Base-by-base conservation (phyloP, 2,329 filamentous ascomycete genomes). In the Fusarium incarnatum region DNA sequence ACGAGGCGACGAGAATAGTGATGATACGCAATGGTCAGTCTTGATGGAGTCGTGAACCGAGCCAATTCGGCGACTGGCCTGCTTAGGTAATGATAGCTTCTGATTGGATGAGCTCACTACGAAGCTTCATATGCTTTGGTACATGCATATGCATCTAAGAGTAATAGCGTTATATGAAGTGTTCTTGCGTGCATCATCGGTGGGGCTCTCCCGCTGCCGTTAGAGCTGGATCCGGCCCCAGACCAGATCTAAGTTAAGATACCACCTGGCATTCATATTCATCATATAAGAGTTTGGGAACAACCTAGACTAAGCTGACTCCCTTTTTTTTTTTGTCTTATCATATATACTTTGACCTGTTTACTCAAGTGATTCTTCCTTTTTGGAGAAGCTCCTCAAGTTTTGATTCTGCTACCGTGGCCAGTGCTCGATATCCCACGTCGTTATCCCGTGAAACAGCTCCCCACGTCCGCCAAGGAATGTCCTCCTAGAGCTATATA, bases 21-120 rank as follows among this genome's bases (percentile, higher is more conserved):
- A 68, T 67, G 55, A 52, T 52, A 53, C 63, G 67, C 65, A 63
- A 68, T 71, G 57, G 34, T 55, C 54, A 52, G 44, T 69, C 60
- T 54, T 52, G 48, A 72, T 66, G 50, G 63, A 69, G 68, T 68
- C 45, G 68, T 65, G 64, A 68, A 62, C 68, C 56, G 68, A 69
- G 61, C 72, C 68, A 70, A 69, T 64, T 61, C 60, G 59, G 56
- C 49, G 56, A 61, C 42, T 37, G 40, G 15, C 12, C 12, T 75
- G 73, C 67, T 75, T 75, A 75, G 57, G 72, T 75, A 75, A 75
- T 46, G 25, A 1, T 2, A 8, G 23, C 8, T 20, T 34, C 15
- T 75, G 57, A 75, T 75, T 75, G 73, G 73, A 4, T 23, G 3
- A 0, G 1, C 0, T 0, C n/a, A 6, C 2, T 44, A 66, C 40